phyloP scores from a whole-genome alignment of 2,329 filamentous ascomycete species.

The Beauveria sp. region DNA sequence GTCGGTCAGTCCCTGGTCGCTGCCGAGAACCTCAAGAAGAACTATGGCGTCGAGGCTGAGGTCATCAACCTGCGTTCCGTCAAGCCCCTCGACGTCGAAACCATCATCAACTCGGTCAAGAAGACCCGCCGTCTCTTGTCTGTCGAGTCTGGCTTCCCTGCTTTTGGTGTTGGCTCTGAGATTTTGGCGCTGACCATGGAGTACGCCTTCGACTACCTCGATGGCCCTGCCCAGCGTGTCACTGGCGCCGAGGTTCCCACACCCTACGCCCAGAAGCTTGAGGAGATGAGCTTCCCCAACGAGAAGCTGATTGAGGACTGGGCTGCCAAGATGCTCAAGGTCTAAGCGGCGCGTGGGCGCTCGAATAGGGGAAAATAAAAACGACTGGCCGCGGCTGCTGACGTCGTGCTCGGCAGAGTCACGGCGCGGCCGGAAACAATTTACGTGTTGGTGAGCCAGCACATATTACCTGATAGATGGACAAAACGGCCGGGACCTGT shows the following conservation, averaged over 20 bases:
- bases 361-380: not conserved
- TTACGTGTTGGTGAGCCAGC: constrained; percentile 4
- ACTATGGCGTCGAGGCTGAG: constrained; percentile 92
- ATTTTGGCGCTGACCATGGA: constrained; percentile 93
- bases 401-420: not conserved
- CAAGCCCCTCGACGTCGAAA: constrained; percentile 92
- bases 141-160: constrained; percentile 93
- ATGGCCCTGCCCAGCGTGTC: constrained; percentile 86
- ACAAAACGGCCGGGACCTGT: constrained; percentile 28
- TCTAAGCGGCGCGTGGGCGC: constrained; percentile 43
- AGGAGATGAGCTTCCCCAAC: constrained; percentile 92
- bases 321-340: constrained; percentile 77
- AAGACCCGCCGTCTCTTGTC: constrained; percentile 90
- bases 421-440: not conserved
- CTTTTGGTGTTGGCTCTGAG: constrained; percentile 87
- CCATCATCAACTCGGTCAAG: constrained; percentile 95
- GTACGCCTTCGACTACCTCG: constrained; percentile 96
- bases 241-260: constrained; percentile 97
- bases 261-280: constrained; percentile 85
- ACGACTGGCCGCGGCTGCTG: not conserved
- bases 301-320: constrained; percentile 82
- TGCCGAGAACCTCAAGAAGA: constrained; percentile 87
- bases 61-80: constrained; percentile 97
- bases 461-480: constrained; percentile 29
- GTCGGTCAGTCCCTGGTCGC: constrained; percentile 87